Evolutionary conservation across 805 yeast genomes (phyloP), one percentile per base, ranked within the genome.

Genomic region (Kodamaea sagamina): DNA sequence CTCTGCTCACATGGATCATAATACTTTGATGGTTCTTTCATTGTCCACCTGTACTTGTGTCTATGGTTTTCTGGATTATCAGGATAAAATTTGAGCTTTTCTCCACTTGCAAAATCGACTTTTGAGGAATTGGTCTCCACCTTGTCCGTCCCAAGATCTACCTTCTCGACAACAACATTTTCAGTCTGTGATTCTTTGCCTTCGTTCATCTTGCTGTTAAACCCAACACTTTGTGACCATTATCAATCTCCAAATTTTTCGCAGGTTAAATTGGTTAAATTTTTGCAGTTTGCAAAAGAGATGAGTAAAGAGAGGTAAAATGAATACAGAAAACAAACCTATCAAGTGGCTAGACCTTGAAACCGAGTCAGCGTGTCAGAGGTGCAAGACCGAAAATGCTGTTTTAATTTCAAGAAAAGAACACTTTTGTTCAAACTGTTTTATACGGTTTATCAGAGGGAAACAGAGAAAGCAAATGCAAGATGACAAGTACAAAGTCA

Each of bases 1-100:
- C 93, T 82, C 57, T 89, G 93, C 36, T 82, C 85, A 63, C 99
- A 92, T 0, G 99, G 99, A 59, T 92, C 97, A 57, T 85, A 92
- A 62, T 75, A 93, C 59, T 85, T 80, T 5, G 95, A 83, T 3
- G 95, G 84, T 25, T 78, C 90, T 55, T 92, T 90, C 61, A 78
- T 67, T 1, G 81, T 72, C 72, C 89, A 89, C 45, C 79, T 71
- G 48, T 77, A 77, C 56, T 81, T 82, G 59, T 87, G 90, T 18
- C 79, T 66, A 41, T 78, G 75, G 29, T 82, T 78, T 6, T 85
- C 81, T 17, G 98, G 98, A 42, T 82, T 81, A 51, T 93, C 99
- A 0, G 98, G 98, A 55, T 86, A 89, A 57, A 79, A 84, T 57
- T 81, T 82, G 60, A 71, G 75, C 13, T 78, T 68, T 3, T 80